Percentiles rank a stretch among this genome's conserved stretches.
phyloP scores from a whole-genome alignment of 352 stramenopile species.

The Phytopythium delawarense region DNA sequence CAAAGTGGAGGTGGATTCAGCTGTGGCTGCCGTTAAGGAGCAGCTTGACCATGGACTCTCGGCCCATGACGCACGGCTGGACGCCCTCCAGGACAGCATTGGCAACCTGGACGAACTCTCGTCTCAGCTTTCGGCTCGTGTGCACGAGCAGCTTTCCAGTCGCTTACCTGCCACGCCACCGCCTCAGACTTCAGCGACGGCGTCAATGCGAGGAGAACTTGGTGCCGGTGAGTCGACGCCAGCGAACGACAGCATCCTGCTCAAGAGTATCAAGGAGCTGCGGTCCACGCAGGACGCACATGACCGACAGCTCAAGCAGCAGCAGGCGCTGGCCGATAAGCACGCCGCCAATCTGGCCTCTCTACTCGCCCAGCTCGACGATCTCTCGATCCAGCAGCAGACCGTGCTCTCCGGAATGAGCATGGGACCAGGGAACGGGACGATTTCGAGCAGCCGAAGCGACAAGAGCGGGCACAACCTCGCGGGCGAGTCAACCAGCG shows the following conservation, averaged over 20 bases:
- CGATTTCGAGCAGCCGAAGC: slow-evolving; percentile 4
- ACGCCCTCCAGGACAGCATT: slow-evolving; percentile 28
- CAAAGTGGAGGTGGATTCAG: slow-evolving; percentile 33
- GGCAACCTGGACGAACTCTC: slow-evolving; percentile 21
- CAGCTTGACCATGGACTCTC: slow-evolving; percentile 27
- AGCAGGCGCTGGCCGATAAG: slow-evolving; percentile 37
- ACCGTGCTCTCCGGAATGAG: slow-evolving; percentile 16
- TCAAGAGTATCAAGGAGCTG: slow-evolving; percentile 48
- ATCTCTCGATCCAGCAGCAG: slow-evolving; percentile 51
- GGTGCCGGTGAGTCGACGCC: background rate
- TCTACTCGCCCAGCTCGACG: slow-evolving; percentile 41
- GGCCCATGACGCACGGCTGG: slow-evolving; percentile 33
- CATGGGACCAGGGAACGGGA: background rate
- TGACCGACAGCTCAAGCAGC: slow-evolving; percentile 35
- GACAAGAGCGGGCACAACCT: background rate
- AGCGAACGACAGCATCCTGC: slow-evolving; percentile 15
- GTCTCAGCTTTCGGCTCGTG: slow-evolving; percentile 6
- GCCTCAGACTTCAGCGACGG: background rate
- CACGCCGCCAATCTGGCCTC: slow-evolving; percentile 47
- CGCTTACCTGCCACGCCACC: background rate
- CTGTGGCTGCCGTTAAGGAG: slow-evolving; percentile 39
- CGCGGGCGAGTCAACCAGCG: slow-evolving; percentile 2
- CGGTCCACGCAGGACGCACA: slow-evolving; percentile 35
- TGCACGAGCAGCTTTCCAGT: slow-evolving; percentile 2
- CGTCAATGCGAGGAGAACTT: background rate